Evolutionary conservation across 257 asterid species (phyloP), one percentile per base, ranked within the genome.

Genomic region (Salvia hispanica): DNA sequence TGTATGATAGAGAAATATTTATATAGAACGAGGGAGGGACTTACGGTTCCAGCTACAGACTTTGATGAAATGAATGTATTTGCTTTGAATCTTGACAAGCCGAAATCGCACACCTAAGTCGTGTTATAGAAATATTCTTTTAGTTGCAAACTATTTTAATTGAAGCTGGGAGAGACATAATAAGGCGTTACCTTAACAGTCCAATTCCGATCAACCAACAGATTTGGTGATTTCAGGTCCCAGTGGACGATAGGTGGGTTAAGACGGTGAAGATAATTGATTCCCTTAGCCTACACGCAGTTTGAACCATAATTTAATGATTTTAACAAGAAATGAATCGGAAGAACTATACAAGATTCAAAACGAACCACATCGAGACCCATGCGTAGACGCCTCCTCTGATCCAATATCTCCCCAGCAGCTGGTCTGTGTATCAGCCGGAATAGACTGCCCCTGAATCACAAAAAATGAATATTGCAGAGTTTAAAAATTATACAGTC

Each of bases 31-130:
- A 8, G 69, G 43, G 21, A 66, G 74, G 42, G 60, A 60, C 91
- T 89, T 75, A 92, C 98, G 1, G 98, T 92, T 85, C 98, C 98
- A 64, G 96, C 98, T 62, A 86, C 95, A 37, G 98, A 92, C 79
- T 92, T 92, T 0, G 98, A 89, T 61, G 98, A 86, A 72, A 92
- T 78, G 80, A 89, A 92, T 1, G 96, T 89, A 86, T 85, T 92
- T 40, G 95, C 91, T 90, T 92, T 89, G 79, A 92, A 92, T 75
- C 96, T 80, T 34, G 98, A 92, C 70, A 92, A 75, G 67, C 98
- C 98, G 73, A 92, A 92, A 83, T 92, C 98, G 62, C 98, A 89
- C 3, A 92, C 98, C 98, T 92, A 67, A 60, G 58, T 3, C 25
- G 72, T 21, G 43, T 50, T 7, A 28, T 12, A 39, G 46, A 37